Conservation (phyloP, 139 green algal species). For the Tetraselmis striata region DNA sequence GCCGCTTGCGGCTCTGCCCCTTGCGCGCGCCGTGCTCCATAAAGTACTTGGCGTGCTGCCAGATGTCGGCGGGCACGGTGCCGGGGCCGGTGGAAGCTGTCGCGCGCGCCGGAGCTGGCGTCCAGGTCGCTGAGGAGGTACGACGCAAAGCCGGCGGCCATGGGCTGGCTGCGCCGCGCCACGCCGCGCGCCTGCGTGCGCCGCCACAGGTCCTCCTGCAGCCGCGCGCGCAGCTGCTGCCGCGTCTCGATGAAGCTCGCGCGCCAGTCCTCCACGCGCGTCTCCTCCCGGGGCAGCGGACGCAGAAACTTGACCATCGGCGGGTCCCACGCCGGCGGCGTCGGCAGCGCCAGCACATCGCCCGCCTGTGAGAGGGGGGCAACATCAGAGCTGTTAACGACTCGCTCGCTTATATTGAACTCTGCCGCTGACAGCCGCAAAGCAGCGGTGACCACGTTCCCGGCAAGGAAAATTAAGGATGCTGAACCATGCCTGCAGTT, state of each 20-base stretch:
- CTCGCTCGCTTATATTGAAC: no score
- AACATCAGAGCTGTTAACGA: no score
- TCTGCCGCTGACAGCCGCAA: no score
- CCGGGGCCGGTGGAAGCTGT: not conserved
- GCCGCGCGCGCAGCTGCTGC: slow-evolving; percentile 1
- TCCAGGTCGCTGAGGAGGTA: slow-evolving; percentile 8
- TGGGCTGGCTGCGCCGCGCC: not conserved
- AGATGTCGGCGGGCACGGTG: not conserved
- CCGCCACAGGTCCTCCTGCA: slow-evolving; percentile 22
- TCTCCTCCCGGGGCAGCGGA: not conserved
- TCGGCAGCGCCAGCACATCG: not conserved
- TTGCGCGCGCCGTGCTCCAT: not conserved
- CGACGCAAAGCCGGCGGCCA: not conserved
- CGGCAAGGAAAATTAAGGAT: no score
- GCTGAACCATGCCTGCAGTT: no score
- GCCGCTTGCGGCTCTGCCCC: not conserved
- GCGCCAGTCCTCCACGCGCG: not conserved
- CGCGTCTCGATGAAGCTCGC: slow-evolving; percentile 9
- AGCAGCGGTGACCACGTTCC: no score
- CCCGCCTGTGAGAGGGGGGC: not conserved
- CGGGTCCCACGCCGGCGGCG: not conserved
- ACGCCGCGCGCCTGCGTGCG: slow-evolving; percentile 5
- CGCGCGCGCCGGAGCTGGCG: not conserved
- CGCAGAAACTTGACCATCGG: not conserved
- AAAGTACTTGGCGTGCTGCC: not conserved